Evolutionary conservation across 352 stramenopile genomes (phyloP), one percentile per base, ranked within the genome.

Genomic region (Globisporangium lucens): DNA sequence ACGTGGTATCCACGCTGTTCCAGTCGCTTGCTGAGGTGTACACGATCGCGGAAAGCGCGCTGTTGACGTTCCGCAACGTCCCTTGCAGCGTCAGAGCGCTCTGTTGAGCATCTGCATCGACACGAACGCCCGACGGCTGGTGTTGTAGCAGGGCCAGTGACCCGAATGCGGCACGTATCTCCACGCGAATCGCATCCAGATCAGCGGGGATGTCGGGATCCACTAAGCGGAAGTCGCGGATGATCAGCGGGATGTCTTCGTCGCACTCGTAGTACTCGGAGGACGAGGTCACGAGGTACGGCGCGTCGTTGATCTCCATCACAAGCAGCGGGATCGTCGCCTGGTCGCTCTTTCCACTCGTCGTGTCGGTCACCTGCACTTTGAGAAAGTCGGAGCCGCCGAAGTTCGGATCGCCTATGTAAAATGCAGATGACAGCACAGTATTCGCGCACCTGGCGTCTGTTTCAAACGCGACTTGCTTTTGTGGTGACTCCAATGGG

Each of bases 11-110:
- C 43, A 88, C 69, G 27, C 81, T 93, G 72, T 93, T 93, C 85
- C 85, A 93, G 72, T 93, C 52, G 33, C 57, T 67, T 2, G 72
- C 79, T 13, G 85, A 89, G 30, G 75, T 85, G 68, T 84, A 93
- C 29, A 78, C 63, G 8, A 90, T 33, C n/a, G 66, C 65, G 7
- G 75, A 60, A 2, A 93, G 56, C 6, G 78, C 81, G 7, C 62
- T 67, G 47, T 89, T 87, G 38, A 93, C 47, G 13, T 83, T 67
- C 22, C 10, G 17, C 12, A 91, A 60, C 6, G 68, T 66, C 8
- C 82, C 84, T 17, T 63, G 61, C 22, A 93, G 52, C 0, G 61
- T 75, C 27, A 88, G 33, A 53, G 53, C 55, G 5, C 46, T 70
- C 2, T 38, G 59, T n/a, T 47, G 47, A 13, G 43, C 15, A 22